A percentile compares a stretch with the other conserved stretches of the same genome.
phyloP scores from a whole-genome alignment of 345 rosid genomes.

The Rubroshorea leprosula region DNA sequence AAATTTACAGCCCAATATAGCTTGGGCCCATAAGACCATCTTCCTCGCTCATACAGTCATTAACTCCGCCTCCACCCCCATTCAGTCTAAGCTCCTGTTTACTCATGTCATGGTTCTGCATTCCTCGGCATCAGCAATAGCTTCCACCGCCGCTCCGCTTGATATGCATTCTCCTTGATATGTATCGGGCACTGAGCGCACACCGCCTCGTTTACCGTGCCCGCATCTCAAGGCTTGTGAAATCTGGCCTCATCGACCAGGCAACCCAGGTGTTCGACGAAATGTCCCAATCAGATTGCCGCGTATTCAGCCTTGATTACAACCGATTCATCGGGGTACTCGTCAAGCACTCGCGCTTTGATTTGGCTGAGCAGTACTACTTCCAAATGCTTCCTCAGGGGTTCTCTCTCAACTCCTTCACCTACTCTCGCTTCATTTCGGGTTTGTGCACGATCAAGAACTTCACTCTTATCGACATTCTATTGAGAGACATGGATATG shows the following conservation, averaged over 20 bases:
- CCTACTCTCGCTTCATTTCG: conserved; percentile 91
- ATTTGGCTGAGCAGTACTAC: conserved; percentile 62
- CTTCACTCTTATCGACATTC: conserved; percentile 46
- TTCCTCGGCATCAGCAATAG: neutral
- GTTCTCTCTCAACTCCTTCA: conserved; percentile 70
- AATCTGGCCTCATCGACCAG: conserved; percentile 63
- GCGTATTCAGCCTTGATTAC: conserved; percentile 69
- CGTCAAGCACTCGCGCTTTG: conserved; percentile 52
- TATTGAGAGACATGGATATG: conserved; percentile 64
- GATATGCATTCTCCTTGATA: conserved; percentile 51
- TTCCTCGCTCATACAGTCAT: too few relatives aligned
- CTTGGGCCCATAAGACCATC: too few relatives aligned
- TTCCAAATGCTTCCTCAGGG: conserved; percentile 56
- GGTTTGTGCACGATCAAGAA: conserved; percentile 61
- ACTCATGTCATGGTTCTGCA: neutral
- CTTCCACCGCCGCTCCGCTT: conserved; percentile 7
- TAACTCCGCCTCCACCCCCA: neutral
- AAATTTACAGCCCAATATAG: too few relatives aligned
- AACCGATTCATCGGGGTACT: conserved; percentile 85
- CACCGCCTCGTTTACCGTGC: conserved; percentile 82
- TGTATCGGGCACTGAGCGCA: conserved; percentile 81
- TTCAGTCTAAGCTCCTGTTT: neutral
- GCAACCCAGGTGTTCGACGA: conserved; percentile 86
- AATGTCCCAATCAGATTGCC: conserved; percentile 75
- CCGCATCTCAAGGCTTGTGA: conserved; percentile 52